Conservation (phyloP, 495 filamentous ascomycete species). For the Talaromyces adpressus region DNA sequence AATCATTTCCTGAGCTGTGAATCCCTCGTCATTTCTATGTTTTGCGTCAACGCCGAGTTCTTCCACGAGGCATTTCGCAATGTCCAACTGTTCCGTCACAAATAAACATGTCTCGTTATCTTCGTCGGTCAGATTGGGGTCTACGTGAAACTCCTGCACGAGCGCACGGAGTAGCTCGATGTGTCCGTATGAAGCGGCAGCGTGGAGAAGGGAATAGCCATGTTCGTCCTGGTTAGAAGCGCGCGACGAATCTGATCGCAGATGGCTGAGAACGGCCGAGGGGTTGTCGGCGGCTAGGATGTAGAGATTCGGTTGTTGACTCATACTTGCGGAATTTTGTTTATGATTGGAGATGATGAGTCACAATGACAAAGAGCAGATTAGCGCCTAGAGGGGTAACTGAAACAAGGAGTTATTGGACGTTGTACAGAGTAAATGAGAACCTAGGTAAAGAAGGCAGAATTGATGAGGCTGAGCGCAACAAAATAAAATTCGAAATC, state of each 20-base stretch:
- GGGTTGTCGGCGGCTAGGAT: constrained; percentile 74
- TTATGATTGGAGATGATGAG: not conserved
- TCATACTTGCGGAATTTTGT: constrained; percentile 21
- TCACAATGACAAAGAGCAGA: constrained; percentile 1
- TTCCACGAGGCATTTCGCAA: constrained; percentile 71
- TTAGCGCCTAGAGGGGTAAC: not conserved
- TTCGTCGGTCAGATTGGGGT: constrained; percentile 75
- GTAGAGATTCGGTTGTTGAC: constrained; percentile 61
- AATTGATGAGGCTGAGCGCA: not conserved
- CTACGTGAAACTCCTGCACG: constrained; percentile 66
- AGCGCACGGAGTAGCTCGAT: constrained; percentile 70
- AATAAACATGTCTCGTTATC: constrained; percentile 91
- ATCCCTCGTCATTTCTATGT: constrained; percentile 55
- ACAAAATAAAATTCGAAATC: constrained; percentile 10
- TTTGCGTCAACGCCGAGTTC: constrained; percentile 65
- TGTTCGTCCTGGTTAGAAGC: constrained; percentile 69
- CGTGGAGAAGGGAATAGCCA: constrained; percentile 89
- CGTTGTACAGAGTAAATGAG: not conserved
- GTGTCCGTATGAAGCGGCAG: constrained; percentile 86
- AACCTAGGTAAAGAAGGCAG: not conserved
- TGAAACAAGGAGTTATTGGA: not conserved
- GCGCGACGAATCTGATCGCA: constrained; percentile 57
- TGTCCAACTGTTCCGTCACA: constrained; percentile 67
- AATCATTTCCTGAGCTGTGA: constrained; percentile 66
- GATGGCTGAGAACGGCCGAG: constrained; percentile 54